Conservation (phyloP, 176 grass and related monocot genomes). For the Bothriochloa decipiens region DNA sequence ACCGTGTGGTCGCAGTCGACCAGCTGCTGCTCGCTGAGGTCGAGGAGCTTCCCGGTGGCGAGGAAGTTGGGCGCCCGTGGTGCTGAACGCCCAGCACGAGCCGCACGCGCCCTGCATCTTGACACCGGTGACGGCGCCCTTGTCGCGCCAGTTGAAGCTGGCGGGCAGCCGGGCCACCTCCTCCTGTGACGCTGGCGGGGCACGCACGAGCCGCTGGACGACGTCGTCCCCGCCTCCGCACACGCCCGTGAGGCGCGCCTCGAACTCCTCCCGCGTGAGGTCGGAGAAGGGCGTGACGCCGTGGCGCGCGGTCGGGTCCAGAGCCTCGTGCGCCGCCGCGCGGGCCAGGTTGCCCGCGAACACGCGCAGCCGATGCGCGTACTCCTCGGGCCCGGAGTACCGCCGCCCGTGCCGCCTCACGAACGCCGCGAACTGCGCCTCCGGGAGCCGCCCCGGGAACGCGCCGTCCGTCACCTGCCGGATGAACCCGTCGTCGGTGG, state of each 20-base stretch:
- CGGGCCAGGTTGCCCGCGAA: constrained; percentile 81
- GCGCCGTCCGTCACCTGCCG: constrained; percentile 39
- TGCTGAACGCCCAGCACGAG: constrained; percentile 76
- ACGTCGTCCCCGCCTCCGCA: neutral
- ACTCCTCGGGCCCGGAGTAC: constrained; percentile 67
- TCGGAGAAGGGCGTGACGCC: constrained; percentile 89
- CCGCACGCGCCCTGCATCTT: constrained; percentile 89
- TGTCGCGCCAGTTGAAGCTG: constrained; percentile 88
- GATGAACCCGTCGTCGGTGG: neutral
- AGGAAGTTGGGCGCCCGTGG: constrained; percentile 63
- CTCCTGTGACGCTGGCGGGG: constrained; percentile 37
- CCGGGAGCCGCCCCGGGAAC: constrained; percentile 20
- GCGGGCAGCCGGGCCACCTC: constrained; percentile 55
- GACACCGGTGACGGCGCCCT: constrained; percentile 70
- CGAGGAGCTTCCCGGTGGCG: constrained; percentile 58
- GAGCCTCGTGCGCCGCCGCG: constrained; percentile 71
- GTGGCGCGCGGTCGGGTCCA: constrained; percentile 77
- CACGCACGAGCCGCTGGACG: neutral
- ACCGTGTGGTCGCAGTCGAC: constrained; percentile 83
- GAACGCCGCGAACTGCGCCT: constrained; percentile 59
- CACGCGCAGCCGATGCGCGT: constrained; percentile 60
- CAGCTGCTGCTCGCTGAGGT: constrained; percentile 71
- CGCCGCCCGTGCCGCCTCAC: constrained; percentile 54
- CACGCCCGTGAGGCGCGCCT: constrained; percentile 61
- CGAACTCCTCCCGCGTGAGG: constrained; percentile 82